phyloP scores from a whole-genome alignment of 805 yeast species.

The Grigorovia yakushimaensis region DNA sequence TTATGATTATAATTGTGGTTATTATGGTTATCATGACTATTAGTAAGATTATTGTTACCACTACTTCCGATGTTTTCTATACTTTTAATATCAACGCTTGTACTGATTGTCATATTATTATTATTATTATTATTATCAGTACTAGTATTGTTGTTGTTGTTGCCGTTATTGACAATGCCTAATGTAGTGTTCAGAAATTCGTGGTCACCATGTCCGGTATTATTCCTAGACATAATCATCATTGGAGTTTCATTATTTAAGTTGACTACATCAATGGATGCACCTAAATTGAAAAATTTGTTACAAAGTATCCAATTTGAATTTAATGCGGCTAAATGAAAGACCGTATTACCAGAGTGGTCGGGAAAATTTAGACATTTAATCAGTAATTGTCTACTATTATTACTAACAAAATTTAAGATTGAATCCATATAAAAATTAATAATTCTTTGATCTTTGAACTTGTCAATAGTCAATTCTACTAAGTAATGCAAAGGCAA shows the following conservation, averaged over 20 bases:
- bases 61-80: too few relatives aligned
- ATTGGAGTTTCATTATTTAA: constrained; percentile 25
- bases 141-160: too few relatives aligned
- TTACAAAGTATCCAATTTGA: constrained; percentile 26
- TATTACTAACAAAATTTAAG: constrained; percentile 33
- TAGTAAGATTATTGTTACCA: too few relatives aligned
- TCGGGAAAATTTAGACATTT: constrained; percentile 70
- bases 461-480: constrained; percentile 41
- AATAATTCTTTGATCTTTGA: constrained; percentile 39
- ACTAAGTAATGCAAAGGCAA: constrained; percentile 65
- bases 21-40: too few relatives aligned
- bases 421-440: constrained; percentile 47
- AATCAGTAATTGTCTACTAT: constrained; percentile 38
- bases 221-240: constrained; percentile 14
- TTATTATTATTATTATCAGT: too few relatives aligned
- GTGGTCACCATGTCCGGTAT: neutral
- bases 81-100: too few relatives aligned
- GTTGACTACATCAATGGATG: constrained; percentile 23
- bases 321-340: constrained; percentile 56
- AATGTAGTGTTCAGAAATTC: too few relatives aligned
- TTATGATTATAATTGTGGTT: too few relatives aligned
- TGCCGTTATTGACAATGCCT: too few relatives aligned
- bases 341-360: constrained; percentile 72
- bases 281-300: constrained; percentile 25
- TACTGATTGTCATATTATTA: too few relatives aligned